phyloP scores from a whole-genome alignment of 1,139 yeast species.

The Arxiozyma bovina region DNA sequence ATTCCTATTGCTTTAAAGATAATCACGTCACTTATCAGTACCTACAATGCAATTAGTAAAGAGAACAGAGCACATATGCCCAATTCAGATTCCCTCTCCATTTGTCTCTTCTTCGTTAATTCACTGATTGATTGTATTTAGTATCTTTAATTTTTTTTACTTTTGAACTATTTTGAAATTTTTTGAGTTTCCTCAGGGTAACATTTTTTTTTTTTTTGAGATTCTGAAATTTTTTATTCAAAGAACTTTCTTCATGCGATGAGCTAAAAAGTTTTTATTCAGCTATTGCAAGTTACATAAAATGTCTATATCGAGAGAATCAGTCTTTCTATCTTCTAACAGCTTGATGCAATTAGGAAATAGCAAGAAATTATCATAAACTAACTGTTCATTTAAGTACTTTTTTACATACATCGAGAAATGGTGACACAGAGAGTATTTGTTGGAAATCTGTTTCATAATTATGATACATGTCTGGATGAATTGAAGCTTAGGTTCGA shows the following conservation, averaged over 20 bases:
- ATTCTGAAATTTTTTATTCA: neutral
- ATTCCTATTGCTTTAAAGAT: too few relatives aligned
- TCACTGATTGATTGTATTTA: too few relatives aligned
- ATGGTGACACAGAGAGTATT: slow-evolving; percentile 34
- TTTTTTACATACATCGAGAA: neutral
- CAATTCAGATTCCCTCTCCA: too few relatives aligned
- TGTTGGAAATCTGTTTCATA: slow-evolving; percentile 43
- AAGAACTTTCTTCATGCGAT: neutral
- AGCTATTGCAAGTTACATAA: too few relatives aligned
- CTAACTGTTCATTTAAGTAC: neutral
- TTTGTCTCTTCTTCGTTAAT: neutral
- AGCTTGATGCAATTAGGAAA: neutral
- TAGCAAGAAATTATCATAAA: too few relatives aligned
- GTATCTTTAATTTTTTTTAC: neutral
- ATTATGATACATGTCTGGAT: slow-evolving; percentile 29
- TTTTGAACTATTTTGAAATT: neutral
- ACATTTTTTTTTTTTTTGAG: neutral
- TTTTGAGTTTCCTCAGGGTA: neutral
- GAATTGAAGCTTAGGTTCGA: slow-evolving; percentile 37
- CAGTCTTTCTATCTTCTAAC: neutral
- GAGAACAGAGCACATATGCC: neutral
- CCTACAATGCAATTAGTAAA: too few relatives aligned
- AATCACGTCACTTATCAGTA: too few relatives aligned
- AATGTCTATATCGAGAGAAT: too few relatives aligned
- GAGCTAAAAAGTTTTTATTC: neutral